A percentile compares a stretch with the other conserved stretches of the same genome.
phyloP scores from a whole-genome alignment of 805 yeast species.

The Schizosaccharomyces pombe region DNA sequence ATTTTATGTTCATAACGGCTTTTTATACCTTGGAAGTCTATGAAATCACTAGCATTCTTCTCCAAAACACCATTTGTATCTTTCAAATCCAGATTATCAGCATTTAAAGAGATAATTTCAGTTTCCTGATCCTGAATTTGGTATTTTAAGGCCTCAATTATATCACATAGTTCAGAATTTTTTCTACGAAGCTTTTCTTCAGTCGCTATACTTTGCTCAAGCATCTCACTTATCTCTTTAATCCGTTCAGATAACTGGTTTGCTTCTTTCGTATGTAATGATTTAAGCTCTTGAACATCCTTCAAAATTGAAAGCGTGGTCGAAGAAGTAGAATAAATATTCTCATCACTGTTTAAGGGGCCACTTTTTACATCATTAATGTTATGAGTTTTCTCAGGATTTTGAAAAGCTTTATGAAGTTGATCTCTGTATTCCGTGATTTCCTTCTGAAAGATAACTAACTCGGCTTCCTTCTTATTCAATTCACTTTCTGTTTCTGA shows the following conservation, averaged over 20 bases:
- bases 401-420: not conserved
- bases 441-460: not conserved
- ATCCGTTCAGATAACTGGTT: not conserved
- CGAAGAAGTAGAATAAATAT: not conserved
- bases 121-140: not conserved
- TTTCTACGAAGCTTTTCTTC: not conserved
- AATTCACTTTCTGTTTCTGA: not conserved
- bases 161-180: not conserved
- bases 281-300: not conserved
- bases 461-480: not conserved
- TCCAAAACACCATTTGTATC: not conserved
- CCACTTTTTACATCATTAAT: not conserved
- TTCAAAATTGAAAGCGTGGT: not conserved
- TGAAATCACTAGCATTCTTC: not conserved
- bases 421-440: not conserved
- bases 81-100: not conserved
- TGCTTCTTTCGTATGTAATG: not conserved
- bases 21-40: not conserved
- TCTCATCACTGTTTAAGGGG: not conserved
- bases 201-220: not conserved
- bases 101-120: not conserved
- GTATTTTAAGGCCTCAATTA: not conserved
- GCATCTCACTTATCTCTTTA: not conserved
- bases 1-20: not conserved
- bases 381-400: not conserved